phyloP scores from a whole-genome alignment of 129 eudicot genomes.

The Helianthus annuus region DNA sequence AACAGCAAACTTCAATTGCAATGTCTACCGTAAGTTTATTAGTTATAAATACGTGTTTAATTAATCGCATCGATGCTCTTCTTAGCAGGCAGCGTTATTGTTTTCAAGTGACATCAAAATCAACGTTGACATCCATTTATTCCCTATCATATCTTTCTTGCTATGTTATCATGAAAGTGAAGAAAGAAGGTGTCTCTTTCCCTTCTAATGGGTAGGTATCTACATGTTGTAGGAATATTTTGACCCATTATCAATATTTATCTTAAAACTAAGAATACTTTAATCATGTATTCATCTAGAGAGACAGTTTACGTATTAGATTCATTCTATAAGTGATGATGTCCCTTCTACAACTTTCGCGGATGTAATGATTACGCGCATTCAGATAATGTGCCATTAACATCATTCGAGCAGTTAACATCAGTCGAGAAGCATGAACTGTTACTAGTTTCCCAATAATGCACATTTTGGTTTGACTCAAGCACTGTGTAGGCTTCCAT shows the following conservation, averaged over 20 bases:
- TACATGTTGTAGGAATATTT: slow-evolving; percentile 14
- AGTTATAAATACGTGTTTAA: neutral
- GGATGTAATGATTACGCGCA: slow-evolving; percentile 30
- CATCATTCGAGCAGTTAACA: slow-evolving; percentile 25
- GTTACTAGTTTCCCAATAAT: neutral
- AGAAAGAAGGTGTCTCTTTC: slow-evolving; percentile 5
- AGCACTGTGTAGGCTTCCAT: slow-evolving; percentile 15
- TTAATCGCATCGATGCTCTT: neutral
- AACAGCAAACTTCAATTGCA: slow-evolving; percentile 1
- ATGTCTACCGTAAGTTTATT: neutral
- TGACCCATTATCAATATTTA: slow-evolving; percentile 2
- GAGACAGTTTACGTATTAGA: slow-evolving; percentile 17
- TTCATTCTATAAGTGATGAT: slow-evolving; percentile 24
- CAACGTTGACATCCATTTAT: slow-evolving; percentile 4
- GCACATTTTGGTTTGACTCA: slow-evolving; percentile 19
- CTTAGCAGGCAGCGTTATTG: neutral
- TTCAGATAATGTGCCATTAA: slow-evolving; percentile 27
- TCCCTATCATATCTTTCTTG: slow-evolving; percentile 17
- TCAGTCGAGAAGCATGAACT: slow-evolving; percentile 22
- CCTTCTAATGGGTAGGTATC: slow-evolving; percentile 20
- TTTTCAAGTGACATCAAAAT: slow-evolving; percentile 22
- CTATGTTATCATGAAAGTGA: slow-evolving; percentile 25
- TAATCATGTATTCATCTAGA: slow-evolving; percentile 23
- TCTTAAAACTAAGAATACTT: slow-evolving; percentile 25
- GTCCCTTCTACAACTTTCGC: slow-evolving; percentile 20